Base-by-base conservation (phyloP, 2,329 filamentous ascomycete genomes). In the Nemania sp. region DNA sequence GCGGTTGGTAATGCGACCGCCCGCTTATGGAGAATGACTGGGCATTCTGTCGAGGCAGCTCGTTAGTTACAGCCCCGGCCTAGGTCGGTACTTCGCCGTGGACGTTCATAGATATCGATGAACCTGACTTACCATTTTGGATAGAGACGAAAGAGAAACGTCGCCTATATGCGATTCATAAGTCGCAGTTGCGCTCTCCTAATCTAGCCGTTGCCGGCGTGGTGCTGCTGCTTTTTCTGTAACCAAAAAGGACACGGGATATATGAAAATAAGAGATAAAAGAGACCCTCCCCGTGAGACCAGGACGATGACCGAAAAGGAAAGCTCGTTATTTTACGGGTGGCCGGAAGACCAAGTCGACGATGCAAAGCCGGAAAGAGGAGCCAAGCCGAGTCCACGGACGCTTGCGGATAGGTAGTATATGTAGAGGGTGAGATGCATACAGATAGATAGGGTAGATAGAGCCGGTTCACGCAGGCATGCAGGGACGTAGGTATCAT, bases 1-100 rank as follows among this genome's bases (percentile, higher is more conserved):
- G 76, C 83, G 85, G 84, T 72, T 84, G 81, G 60, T 74, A 76
- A 57, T 77, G 78, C 70, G 77, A 67, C 62, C 67, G 67, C 69
- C 71, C 72, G 67, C 67, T 60, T 50, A 65, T 55, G 45, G 69
- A 66, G 62, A 68, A 60, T 60, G 62, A 51, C 50, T 70, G 69
- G 17, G 70, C 65, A 67, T 72, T 69, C 71, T 74, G 62, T 29
- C 29, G 40, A 59, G n/a, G 48, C 32, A 46, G 42, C 21, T 39
- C 20, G 61, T 71, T 57, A 71, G 68, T 59, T 17, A 60, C 18
- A 5, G 39, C 32, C 35, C 39, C 18, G 29, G 45, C 47, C 25
- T 29, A 7, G 25, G 37, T 39, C 46, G 39, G 3, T 18, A n/a
- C 11, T n/a, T 43, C 35, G 52, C 17, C 34, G 37, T 21, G 34